A percentile compares a stretch with the other conserved stretches of the same genome.
phyloP scores from a whole-genome alignment of 75 land plant genomes.

The Selaginella tamariscina region DNA sequence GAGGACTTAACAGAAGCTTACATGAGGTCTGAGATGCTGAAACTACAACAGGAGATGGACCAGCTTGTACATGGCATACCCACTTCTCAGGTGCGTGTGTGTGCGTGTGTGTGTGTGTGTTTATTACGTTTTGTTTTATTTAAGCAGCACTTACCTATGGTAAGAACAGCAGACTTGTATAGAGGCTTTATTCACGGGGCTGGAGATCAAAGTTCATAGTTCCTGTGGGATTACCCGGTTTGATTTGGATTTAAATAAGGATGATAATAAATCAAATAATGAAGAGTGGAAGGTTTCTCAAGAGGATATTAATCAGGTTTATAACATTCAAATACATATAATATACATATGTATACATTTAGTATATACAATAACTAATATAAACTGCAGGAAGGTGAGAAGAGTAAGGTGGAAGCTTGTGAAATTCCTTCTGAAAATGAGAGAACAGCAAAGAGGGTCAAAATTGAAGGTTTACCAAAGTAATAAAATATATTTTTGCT shows the following conservation, averaged over 20 bases:
- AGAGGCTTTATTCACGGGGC: conserved; percentile 27
- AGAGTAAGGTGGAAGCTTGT: too few species aligned
- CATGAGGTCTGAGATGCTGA: conserved; percentile 27
- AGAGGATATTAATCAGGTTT: too few species aligned
- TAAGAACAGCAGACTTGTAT: conserved; percentile 31
- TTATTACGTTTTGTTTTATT: background rate
- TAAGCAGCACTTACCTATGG: conserved; percentile 23
- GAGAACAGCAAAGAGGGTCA: too few species aligned
- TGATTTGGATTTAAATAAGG: conserved; percentile 15
- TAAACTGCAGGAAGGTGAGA: too few species aligned
- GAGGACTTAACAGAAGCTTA: conserved; percentile 31
- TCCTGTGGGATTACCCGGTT: conserved; percentile 13
- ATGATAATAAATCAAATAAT: too few species aligned
- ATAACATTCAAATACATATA: too few species aligned
- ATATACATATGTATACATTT: too few species aligned
- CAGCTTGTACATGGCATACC: conserved; percentile 32
- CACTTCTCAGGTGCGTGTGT: conserved; percentile 3
- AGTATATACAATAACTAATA: too few species aligned
- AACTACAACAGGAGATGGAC: conserved; percentile 36
- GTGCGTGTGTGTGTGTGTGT: background rate
- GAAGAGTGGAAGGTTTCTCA: too few species aligned
- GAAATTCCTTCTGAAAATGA: too few species aligned
- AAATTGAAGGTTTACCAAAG: too few species aligned
- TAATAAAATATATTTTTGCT: too few species aligned
- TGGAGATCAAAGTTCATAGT: conserved; percentile 30